Conservation (phyloP, 1,139 yeast species). For the Geotrichum citri-aurantii region DNA sequence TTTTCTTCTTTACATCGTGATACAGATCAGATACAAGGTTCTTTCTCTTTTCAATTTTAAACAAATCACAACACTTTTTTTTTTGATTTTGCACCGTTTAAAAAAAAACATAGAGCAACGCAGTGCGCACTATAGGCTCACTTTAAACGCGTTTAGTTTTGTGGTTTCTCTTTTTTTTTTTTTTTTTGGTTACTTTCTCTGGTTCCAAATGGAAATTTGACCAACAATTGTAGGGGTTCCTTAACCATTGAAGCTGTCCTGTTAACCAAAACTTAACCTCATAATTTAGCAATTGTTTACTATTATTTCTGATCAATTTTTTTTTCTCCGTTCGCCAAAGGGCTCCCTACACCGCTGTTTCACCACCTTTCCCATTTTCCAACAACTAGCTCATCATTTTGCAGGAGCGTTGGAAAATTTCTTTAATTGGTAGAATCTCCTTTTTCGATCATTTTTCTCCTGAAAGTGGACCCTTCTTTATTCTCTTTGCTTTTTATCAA, state of each 20-base stretch:
- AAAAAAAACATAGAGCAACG: neutral
- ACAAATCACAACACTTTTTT: too few relatives aligned
- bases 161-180: neutral
- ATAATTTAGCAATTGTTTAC: neutral
- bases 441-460: neutral
- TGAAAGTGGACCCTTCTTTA: neutral
- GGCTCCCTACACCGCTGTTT: neutral
- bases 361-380: neutral
- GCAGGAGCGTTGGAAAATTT: neutral
- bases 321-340: neutral
- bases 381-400: neutral
- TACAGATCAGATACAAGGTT: too few relatives aligned
- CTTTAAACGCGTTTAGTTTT: neutral
- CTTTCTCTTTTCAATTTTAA: too few relatives aligned
- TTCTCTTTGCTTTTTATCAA: neutral
- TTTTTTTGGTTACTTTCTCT: neutral
- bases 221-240: neutral
- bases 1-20: too few relatives aligned
- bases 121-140: neutral
- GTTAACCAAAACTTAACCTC: neutral
- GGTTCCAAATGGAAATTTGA: neutral
- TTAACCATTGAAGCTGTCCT: neutral
- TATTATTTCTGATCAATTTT: neutral
- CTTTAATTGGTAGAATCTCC: neutral
- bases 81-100: too few relatives aligned